Conservation (phyloP, 108 stramenopile genomes). For the Phaeodactylum tricornutum region DNA sequence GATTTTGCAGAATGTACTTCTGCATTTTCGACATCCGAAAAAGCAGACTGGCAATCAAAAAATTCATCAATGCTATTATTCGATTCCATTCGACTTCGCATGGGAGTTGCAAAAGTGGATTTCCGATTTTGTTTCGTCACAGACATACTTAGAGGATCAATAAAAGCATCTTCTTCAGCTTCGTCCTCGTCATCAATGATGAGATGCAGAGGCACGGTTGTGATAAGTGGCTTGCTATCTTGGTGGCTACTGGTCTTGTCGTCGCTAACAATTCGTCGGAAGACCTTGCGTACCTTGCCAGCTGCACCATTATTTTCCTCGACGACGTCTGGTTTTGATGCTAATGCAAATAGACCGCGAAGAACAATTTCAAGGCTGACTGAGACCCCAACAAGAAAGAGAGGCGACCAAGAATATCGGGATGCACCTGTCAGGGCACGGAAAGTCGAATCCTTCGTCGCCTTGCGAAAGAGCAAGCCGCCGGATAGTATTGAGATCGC, state of each 20-base stretch:
- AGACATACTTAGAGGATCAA: background rate
- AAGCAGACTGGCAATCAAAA: slow-evolving; percentile 4
- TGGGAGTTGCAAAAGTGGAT: background rate
- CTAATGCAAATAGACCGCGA: no score
- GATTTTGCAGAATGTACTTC: background rate
- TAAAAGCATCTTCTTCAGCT: no score
- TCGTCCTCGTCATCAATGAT: background rate
- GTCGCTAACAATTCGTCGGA: background rate
- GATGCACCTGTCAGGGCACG: slow-evolving; percentile 11
- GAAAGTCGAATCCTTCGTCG: slow-evolving; percentile 15
- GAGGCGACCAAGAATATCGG: slow-evolving; percentile 10
- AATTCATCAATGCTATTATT: background rate
- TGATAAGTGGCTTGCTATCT: no score
- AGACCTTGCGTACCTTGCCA: background rate
- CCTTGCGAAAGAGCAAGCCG: slow-evolving; percentile 15
- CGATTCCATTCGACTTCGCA: background rate
- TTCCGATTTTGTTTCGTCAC: background rate
- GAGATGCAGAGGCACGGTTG: no score
- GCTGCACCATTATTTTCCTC: background rate
- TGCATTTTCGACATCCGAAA: background rate
- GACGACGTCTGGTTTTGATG: no score
- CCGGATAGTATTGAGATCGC: slow-evolving; percentile 22
- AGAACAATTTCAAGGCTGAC: no score
- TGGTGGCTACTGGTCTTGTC: background rate
- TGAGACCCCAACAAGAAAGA: slow-evolving; percentile 14